A percentile compares a stretch with the other conserved stretches of the same genome.
phyloP scores from a whole-genome alignment of 805 yeast species.

The Ogataea paraovalis region DNA sequence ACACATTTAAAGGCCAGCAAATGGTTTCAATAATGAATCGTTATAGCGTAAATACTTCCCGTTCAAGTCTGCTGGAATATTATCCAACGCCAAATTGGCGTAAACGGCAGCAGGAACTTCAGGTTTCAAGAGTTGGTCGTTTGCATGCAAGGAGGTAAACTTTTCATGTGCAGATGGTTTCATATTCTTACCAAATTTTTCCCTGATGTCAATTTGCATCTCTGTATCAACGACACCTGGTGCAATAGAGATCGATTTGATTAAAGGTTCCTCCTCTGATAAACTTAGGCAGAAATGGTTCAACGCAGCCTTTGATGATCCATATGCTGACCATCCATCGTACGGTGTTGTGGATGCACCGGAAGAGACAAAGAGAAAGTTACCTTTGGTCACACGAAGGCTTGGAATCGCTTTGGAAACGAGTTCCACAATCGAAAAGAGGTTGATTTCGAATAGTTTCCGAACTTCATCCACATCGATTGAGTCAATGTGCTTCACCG shows the following conservation, averaged over 20 bases:
- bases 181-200: slow-evolving; percentile 58
- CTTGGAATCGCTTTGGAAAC: slow-evolving; percentile 54
- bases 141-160: slow-evolving; percentile 59
- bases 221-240: slow-evolving; percentile 93
- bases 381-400: slow-evolving; percentile 54
- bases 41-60: slow-evolving; percentile 68
- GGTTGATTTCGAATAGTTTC: slow-evolving; percentile 65
- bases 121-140: slow-evolving; percentile 60
- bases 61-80: slow-evolving; percentile 51
- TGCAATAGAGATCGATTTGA: slow-evolving; percentile 70
- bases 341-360: slow-evolving; percentile 72
- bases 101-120: slow-evolving; percentile 68
- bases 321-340: slow-evolving; percentile 89
- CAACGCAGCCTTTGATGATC: slow-evolving; percentile 86
- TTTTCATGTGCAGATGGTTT: slow-evolving; percentile 50
- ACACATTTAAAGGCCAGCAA: not conserved
- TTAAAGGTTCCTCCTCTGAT: slow-evolving; percentile 59
- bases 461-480: slow-evolving; percentile 59
- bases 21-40: slow-evolving; percentile 32
- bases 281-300: slow-evolving; percentile 70
- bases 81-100: slow-evolving; percentile 60
- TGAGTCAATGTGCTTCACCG: slow-evolving; percentile 55
- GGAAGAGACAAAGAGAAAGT: slow-evolving; percentile 76
- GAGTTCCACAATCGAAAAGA: slow-evolving; percentile 68
- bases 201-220: slow-evolving; percentile 83